These are phyloP conservation scores for Fusarium domesticum DNA, from an alignment of 2,329 filamentous ascomycete genomes.

Conservation along the genomic window DNA sequence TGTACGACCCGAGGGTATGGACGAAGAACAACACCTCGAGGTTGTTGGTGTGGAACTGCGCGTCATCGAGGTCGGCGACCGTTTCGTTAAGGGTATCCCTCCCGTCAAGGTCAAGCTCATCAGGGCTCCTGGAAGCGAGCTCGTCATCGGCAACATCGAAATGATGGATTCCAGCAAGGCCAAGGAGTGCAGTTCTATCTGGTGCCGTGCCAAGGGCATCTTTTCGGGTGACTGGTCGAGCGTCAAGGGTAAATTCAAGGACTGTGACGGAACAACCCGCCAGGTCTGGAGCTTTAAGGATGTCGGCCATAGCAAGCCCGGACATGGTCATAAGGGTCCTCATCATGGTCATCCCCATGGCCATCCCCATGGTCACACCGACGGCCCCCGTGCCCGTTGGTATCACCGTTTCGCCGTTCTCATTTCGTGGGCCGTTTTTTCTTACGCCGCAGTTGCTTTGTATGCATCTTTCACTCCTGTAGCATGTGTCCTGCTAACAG, in stretches of 20 bases:
- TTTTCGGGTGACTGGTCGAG: slow-evolving; percentile 28
- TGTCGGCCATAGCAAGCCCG: slow-evolving; percentile 19
- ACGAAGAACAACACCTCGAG: slow-evolving; percentile 50
- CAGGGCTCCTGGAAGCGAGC: slow-evolving; percentile 52
- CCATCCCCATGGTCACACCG: slow-evolving; percentile 27
- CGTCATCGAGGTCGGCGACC: slow-evolving; percentile 57
- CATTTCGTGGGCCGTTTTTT: slow-evolving; percentile 58
- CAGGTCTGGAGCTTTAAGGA: slow-evolving; percentile 12
- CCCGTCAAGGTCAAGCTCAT: slow-evolving; percentile 60
- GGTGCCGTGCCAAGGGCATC: slow-evolving; percentile 47
- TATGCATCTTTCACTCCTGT: slow-evolving; percentile 35
- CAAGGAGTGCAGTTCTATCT: slow-evolving; percentile 44
- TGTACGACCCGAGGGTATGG: slow-evolving; percentile 42
- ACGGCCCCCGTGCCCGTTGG: slow-evolving; percentile 48
- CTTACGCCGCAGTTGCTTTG: slow-evolving; percentile 66
- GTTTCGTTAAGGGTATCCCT: slow-evolving; percentile 53
- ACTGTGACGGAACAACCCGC: slow-evolving; percentile 27
- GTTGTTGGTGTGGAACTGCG: slow-evolving; percentile 54
- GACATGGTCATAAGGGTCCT: slow-evolving; percentile 9
- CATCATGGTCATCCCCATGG: slow-evolving; percentile 18
- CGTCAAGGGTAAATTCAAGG: slow-evolving; percentile 26
- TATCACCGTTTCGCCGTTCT: slow-evolving; percentile 39
- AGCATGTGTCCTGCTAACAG: slow-evolving; percentile 26
- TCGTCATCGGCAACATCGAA: slow-evolving; percentile 52
- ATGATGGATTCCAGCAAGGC: slow-evolving; percentile 30